Conservation (phyloP, 768 basidiomycete species). For the Neoboletus brunneissimus region DNA sequence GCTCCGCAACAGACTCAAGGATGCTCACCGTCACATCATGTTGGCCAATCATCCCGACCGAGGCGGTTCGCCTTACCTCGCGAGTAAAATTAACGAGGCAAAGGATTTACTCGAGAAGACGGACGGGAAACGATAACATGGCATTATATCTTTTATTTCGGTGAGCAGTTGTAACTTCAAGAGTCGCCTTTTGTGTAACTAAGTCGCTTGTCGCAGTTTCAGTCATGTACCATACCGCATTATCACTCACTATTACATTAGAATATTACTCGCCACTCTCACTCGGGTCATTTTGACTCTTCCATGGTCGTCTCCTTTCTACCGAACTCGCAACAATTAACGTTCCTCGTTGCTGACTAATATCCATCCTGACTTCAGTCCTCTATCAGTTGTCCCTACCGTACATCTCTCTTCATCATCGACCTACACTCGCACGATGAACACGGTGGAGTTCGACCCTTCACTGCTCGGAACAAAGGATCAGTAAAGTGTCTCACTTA, state of each 20-base stretch:
- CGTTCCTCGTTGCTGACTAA: conserved; percentile 17
- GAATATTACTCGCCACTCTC: conserved; percentile 18
- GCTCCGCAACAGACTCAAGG: conserved; percentile 80
- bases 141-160: background rate
- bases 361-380: background rate
- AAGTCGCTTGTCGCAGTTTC: background rate
- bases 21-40: conserved; percentile 97
- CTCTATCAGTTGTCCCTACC: background rate
- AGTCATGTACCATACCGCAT: conserved; percentile 21
- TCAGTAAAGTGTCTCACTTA: conserved; percentile 50
- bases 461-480: conserved; percentile 79
- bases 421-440: conserved; percentile 23
- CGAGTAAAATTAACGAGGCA: conserved; percentile 98
- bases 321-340: background rate
- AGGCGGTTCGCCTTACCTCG: conserved; percentile 96
- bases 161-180: conserved; percentile 3
- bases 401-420: background rate
- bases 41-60: conserved; percentile 98
- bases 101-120: conserved; percentile 87
- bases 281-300: background rate
- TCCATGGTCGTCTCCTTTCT: background rate
- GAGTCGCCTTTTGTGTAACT: background rate
- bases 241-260: conserved; percentile 16
- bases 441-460: conserved; percentile 50
- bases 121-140: conserved; percentile 45